A percentile compares a stretch with the other conserved stretches of the same genome.
Evolutionary conservation across 306 rosid genomes (phyloP).

Genomic region (Begonia peltatifolia): DNA sequence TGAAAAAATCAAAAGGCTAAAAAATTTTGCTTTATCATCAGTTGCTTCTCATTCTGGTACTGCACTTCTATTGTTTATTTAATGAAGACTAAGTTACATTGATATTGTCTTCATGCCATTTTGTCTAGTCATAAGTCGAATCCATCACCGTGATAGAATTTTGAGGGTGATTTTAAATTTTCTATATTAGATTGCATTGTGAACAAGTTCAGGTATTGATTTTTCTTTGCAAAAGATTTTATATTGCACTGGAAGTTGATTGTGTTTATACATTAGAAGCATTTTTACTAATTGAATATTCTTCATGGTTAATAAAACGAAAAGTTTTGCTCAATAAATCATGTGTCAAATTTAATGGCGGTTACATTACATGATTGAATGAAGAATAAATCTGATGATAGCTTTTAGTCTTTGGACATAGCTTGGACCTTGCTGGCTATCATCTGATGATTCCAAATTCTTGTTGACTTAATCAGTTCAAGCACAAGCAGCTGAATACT

Average conservation of each 20-base stretch:
- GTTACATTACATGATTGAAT: background rate
- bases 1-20: conserved; percentile 37
- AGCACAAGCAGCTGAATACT: conserved; percentile 58
- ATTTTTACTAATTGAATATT: too few relatives aligned
- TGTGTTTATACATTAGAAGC: too few relatives aligned
- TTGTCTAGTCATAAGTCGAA: background rate
- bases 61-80: background rate
- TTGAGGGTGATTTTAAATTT: background rate
- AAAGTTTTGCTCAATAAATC: background rate
- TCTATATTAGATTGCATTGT: too few relatives aligned
- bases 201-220: too few relatives aligned
- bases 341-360: background rate
- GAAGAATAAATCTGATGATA: too few relatives aligned
- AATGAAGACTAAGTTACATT: background rate
- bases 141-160: background rate
- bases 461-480: conserved; percentile 40
- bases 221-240: too few relatives aligned
- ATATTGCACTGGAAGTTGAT: too few relatives aligned
- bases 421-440: conserved; percentile 6
- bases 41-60: conserved; percentile 57
- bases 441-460: conserved; percentile 10
- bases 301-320: too few relatives aligned
- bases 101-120: background rate
- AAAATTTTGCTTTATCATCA: conserved; percentile 32
- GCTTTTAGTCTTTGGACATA: too few relatives aligned